Percentiles rank a stretch among this genome's conserved stretches.
Conservation (phyloP, 2,329 filamentous ascomycete genomes). For the Fusarium burgessii region DNA sequence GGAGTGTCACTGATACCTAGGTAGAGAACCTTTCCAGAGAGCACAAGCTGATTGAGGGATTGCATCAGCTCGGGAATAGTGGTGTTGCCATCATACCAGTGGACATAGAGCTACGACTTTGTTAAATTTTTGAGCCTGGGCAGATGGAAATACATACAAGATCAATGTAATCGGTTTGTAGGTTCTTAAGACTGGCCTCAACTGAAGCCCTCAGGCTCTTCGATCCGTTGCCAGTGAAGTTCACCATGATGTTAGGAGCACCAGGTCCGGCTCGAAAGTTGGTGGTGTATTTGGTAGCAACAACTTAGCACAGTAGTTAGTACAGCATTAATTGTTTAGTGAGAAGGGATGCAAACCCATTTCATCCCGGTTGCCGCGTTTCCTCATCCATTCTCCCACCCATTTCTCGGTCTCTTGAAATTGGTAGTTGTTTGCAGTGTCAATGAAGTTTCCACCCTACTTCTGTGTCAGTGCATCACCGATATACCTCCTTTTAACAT, state of each 20-base stretch:
- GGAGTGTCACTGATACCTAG: constrained; percentile 76
- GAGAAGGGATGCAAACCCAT: constrained; percentile 60
- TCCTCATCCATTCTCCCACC: constrained; percentile 78
- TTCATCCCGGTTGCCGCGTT: constrained; percentile 72
- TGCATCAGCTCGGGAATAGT: constrained; percentile 77
- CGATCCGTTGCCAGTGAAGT: constrained; percentile 69
- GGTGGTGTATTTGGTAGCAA: constrained; percentile 77
- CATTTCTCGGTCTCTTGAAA: constrained; percentile 71
- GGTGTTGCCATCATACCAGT: constrained; percentile 78
- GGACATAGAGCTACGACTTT: constrained; percentile 63
- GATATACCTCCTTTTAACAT: not conserved
- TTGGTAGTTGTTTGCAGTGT: constrained; percentile 78
- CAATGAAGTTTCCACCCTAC: constrained; percentile 76
- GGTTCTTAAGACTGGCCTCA: constrained; percentile 67
- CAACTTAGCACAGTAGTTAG: constrained; percentile 56
- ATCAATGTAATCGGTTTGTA: constrained; percentile 78
- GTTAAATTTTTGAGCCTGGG: not conserved
- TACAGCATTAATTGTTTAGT: not conserved
- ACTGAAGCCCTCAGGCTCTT: constrained; percentile 71
- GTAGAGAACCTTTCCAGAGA: constrained; percentile 71
- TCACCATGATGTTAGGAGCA: constrained; percentile 60
- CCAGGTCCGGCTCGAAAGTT: constrained; percentile 62
- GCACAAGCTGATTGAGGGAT: constrained; percentile 70
- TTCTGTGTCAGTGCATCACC: constrained; percentile 15
- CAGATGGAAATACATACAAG: constrained; percentile 54